Evolutionary conservation across 495 filamentous ascomycete species (phyloP).

Genomic region (Xanthoparmelia taractica): DNA sequence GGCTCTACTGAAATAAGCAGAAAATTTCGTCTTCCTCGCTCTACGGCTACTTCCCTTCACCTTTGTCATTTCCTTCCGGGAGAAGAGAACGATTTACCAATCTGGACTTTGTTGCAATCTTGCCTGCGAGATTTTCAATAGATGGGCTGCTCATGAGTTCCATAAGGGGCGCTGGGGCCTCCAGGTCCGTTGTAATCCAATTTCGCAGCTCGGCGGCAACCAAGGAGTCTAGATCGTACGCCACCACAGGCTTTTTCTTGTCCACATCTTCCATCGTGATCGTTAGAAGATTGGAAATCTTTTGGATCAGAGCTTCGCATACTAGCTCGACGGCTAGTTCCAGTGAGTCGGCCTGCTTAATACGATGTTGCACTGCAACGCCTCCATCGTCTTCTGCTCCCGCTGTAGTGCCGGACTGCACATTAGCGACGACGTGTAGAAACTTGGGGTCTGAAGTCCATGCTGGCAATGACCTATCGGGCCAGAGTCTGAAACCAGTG

Average conservation of each 20-base stretch:
- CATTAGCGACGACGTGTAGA: neutral
- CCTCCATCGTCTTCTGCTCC: neutral
- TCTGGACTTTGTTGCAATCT: neutral
- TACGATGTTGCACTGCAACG: neutral
- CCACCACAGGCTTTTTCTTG: conserved; percentile 34
- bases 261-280: conserved; percentile 6
- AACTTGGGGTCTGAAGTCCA: conserved; percentile 14
- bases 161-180: conserved; percentile 26
- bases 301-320: neutral
- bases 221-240: conserved; percentile 56
- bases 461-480: neutral
- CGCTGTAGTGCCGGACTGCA: neutral
- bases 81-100: neutral
- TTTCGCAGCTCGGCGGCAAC: conserved; percentile 57
- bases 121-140: neutral
- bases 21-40: too few species aligned
- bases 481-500: conserved; percentile 10
- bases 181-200: conserved; percentile 51
- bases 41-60: too few species aligned
- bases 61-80: too few species aligned
- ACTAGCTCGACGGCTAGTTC: neutral
- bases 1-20: too few species aligned
- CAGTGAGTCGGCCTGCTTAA: neutral
- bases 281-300: conserved; percentile 7
- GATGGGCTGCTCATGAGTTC: neutral